phyloP scores from a whole-genome alignment of 2,329 filamentous ascomycete genomes.

The Sordariomycetes sp. region DNA sequence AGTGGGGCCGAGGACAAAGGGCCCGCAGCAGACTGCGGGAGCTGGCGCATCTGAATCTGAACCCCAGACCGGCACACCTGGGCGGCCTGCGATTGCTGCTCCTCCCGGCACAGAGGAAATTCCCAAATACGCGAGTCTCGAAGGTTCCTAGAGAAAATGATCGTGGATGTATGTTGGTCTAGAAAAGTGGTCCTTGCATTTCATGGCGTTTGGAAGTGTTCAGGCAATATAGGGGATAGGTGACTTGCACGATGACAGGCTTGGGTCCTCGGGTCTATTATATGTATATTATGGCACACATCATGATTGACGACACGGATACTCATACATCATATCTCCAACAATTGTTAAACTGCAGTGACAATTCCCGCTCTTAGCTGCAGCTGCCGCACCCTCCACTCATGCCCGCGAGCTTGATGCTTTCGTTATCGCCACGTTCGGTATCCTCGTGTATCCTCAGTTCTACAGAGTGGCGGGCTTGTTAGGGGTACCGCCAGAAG shows the following conservation, averaged over 20 bases:
- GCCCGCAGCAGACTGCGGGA: not conserved
- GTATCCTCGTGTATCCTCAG: conserved; percentile 83
- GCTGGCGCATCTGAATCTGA: not conserved
- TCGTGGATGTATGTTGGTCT: not conserved
- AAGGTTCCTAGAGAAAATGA: conserved; percentile 50
- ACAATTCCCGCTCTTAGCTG: conserved; percentile 1
- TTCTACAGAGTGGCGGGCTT: conserved; percentile 32
- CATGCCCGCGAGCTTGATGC: conserved; percentile 44
- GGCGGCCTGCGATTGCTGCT: conserved; percentile 43
- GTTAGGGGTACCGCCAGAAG: not conserved
- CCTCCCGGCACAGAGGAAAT: conserved; percentile 70
- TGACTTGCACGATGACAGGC: conserved; percentile 5
- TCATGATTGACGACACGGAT: not conserved
- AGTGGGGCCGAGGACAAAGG: not conserved
- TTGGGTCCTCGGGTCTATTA: conserved; percentile 7
- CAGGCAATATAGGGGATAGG: not conserved
- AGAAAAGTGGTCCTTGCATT: not conserved
- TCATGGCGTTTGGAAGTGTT: not conserved
- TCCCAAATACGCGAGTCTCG: conserved; percentile 67
- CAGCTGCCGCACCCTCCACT: conserved; percentile 4
- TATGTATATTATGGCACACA: conserved; percentile 7
- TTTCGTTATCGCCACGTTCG: conserved; percentile 87
- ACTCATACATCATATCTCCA: not conserved
- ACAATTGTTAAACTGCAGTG: not conserved
- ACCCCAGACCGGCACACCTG: conserved; percentile 7